Base-by-base conservation (phyloP, 106 monocot genomes). In the Agapanthus africanus region DNA sequence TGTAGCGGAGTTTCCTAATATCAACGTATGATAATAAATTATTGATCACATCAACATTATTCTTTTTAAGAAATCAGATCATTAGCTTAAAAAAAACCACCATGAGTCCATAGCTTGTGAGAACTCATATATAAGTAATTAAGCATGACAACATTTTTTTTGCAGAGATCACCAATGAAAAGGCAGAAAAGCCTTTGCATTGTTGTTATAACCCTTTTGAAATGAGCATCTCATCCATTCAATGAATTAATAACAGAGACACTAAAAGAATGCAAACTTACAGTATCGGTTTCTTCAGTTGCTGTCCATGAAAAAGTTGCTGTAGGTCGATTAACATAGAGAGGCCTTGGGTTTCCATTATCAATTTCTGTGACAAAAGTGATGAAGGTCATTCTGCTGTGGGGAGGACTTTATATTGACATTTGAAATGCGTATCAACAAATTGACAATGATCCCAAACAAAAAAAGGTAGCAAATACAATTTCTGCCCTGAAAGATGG, bases 261-360 rank as follows among this genome's bases (percentile, higher is more conserved):
- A 62, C 3, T 37, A 37, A 21, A 65, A 40, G 7, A 37, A 42
- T 60, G 22, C 0, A 46, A 73, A 83, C 81, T 76, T 79, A 93
- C 93, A n/a, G 77, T 93, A 65, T 90, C 80, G 35, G 65, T 50
- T 70, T 87, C 89, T 67, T 92, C 97, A 70, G 92, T 80, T 44
- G 78, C 74, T 37, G 86, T 91, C 91, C 88, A 97, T 33, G 88
- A 75, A 80, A 97, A 97, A 67, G 70, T 80, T 52, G 86, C 76
- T 68, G 76, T 21, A 34, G 88, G 84, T 10, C 82, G 91, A 57
- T 79, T 87, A n/a, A 70, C 40, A 77, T 80, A 78, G 63, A 95
- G 79, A 54, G 91, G 82, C 71, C 74, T 92, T 40, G 72, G 51
- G 34, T 63, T 73, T 46, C 50, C 62, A 59, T 77, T 78, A 16